Base-by-base conservation (phyloP, 1,284 basidiomycete species). In the Cutaneotrichosporon dermatis region DNA sequence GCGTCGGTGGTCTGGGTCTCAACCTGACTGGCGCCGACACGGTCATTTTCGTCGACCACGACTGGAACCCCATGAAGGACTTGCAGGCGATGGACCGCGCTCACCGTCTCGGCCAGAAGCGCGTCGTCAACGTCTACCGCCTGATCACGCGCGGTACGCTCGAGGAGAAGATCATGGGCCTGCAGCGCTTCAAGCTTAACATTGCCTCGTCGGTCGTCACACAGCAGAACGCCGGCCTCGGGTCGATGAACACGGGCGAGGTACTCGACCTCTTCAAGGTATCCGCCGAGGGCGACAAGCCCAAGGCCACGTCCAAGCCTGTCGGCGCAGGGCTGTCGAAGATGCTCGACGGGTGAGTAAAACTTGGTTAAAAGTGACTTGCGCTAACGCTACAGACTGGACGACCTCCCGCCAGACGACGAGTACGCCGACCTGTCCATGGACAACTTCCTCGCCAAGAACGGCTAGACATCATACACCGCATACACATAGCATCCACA, bases 21-120 rank as follows among this genome's bases (percentile, higher is more conserved):
- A 99, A 96, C 16, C 80, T 99, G 66, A 99, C 96, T 0, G 95
- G 96, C 33, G 96, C 96, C 8, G 96, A 99, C 76, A 99, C 96
- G 1, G 96, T 99, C 66, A 97, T 99, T 65, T 99, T 99, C 71
- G 92, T 99, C 51, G 96, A 99, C 76, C 96, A 99, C 76, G 96
- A 99, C 76, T 99, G 96, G 96, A 99, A 99, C 76, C 96, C 96
- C 15, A 97, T 96, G 93, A 98, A 98, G 78, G 96, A 99, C 79
- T 80, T 99, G 10, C 96, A 99, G 76, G 96, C 96, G 6, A 99
- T 99, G 96, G 96, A 99, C 76, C 86, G 96, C 58, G 96, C 96
- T 1, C 96, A 99, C 79, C 88, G 96, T 58, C 88, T 99, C 36
- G 96, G 96, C 4, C 96, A 99, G 80, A 99, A 97, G 82, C 93